These are phyloP conservation scores for Apiotrichum akiyoshidainum DNA, from an alignment of 1,284 basidiomycete species.

Conservation along the genomic window DNA sequence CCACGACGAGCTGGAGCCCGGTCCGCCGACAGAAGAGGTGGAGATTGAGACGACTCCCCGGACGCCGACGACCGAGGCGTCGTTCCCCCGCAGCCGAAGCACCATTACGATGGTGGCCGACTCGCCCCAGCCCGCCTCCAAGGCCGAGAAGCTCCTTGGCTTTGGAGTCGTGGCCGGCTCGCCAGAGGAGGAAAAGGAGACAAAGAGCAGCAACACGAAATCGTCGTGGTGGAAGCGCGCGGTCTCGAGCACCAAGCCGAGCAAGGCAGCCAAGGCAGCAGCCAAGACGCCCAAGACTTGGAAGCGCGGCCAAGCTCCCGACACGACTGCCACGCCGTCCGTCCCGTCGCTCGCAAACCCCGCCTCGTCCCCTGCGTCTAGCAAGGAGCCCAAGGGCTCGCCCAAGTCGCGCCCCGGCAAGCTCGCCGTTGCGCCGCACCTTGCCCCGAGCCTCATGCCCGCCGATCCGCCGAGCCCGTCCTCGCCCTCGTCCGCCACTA, in stretches of 20 bases:
- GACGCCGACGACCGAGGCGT: slow-evolving; percentile 25
- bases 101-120: slow-evolving; percentile 52
- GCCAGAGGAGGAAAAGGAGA: slow-evolving; percentile 14
- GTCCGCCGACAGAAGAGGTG: slow-evolving; percentile 6
- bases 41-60: slow-evolving; percentile 13
- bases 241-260: slow-evolving; percentile 7
- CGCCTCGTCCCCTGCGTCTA: neutral
- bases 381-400: neutral
- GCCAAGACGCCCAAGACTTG: slow-evolving; percentile 6
- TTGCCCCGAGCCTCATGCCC: slow-evolving; percentile 17
- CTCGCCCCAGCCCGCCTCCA: slow-evolving; percentile 31
- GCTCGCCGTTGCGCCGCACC: neutral
- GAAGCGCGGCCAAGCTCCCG: neutral
- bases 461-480: slow-evolving; percentile 9
- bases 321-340: neutral
- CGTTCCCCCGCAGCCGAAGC: slow-evolving; percentile 40
- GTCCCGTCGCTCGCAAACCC: neutral
- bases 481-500: slow-evolving; percentile 8
- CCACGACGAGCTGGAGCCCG: slow-evolving; percentile 52
- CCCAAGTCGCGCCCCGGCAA: neutral
- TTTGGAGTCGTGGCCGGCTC: slow-evolving; percentile 27
- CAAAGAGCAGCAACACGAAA: slow-evolving; percentile 4
- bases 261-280: slow-evolving; percentile 1
- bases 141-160: slow-evolving; percentile 43
- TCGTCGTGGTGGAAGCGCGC: slow-evolving; percentile 24